Percentiles rank a stretch among this genome's conserved stretches.
Conservation (phyloP, 257 asterid genomes). For the Solanum appendiculatum region DNA sequence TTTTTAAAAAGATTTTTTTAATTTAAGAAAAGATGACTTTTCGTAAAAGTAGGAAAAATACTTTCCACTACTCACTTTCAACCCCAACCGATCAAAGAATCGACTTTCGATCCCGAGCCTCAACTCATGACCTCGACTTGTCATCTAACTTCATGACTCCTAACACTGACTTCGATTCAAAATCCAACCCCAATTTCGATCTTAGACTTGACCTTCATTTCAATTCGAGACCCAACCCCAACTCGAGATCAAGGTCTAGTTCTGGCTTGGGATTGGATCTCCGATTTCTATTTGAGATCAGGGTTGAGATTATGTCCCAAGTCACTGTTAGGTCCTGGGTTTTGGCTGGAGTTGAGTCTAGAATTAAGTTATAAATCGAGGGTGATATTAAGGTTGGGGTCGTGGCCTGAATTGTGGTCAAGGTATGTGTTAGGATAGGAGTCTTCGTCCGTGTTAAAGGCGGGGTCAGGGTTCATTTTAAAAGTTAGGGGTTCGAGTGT, state of each 20-base stretch:
- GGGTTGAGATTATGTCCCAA: not conserved
- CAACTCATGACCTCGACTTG: not conserved
- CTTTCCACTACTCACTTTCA: not conserved
- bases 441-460: not conserved
- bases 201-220: not conserved
- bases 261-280: accelerated
- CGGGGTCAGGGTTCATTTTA: not conserved
- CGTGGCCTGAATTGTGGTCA: not conserved
- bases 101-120: not conserved
- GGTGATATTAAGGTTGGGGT: not conserved
- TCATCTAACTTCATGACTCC: not conserved
- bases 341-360: not conserved
- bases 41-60: not conserved
- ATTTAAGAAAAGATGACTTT: too few species aligned
- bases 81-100: not conserved
- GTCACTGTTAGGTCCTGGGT: not conserved
- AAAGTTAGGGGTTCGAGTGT: too few species aligned
- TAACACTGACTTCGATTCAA: too few species aligned
- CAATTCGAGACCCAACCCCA: accelerated
- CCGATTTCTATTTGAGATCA: not conserved
- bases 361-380: too few species aligned
- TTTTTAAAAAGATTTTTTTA: not conserved
- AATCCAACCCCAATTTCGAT: not conserved
- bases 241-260: not conserved
- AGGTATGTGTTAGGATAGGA: not conserved